These are phyloP conservation scores for Coleophoma crateriformis DNA, from an alignment of 2,329 filamentous ascomycete genomes.

Conservation along the genomic window DNA sequence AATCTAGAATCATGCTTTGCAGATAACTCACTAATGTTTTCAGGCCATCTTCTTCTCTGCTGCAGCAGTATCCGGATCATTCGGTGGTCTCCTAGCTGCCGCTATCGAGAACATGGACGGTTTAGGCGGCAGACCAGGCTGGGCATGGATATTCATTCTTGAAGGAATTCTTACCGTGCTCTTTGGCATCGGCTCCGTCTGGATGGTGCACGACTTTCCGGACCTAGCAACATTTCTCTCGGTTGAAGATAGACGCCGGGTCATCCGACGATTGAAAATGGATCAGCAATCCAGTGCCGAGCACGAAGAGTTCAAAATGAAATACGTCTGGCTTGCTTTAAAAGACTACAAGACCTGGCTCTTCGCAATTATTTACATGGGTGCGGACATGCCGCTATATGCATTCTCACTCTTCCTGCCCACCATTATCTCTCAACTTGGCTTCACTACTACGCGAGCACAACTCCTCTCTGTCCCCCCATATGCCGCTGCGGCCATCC, in stretches of 20 bases:
- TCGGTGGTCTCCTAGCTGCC: constrained; percentile 68
- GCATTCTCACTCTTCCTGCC: constrained; percentile 75
- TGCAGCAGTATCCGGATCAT: constrained; percentile 72
- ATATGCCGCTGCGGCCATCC: constrained; percentile 63
- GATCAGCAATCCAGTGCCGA: constrained; percentile 73
- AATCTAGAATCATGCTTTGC: constrained; percentile 1
- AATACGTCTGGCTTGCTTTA: constrained; percentile 65
- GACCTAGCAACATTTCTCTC: constrained; percentile 70
- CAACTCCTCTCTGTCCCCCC: constrained; percentile 73
- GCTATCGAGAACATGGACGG: constrained; percentile 67
- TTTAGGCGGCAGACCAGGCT: constrained; percentile 48
- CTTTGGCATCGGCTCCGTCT: constrained; percentile 64
- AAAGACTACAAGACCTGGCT: constrained; percentile 82
- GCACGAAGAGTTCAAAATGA: constrained; percentile 69
- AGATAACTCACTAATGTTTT: constrained; percentile 3
- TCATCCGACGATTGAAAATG: constrained; percentile 61
- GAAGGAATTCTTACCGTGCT: constrained; percentile 67
- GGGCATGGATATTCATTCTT: constrained; percentile 64
- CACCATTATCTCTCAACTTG: constrained; percentile 62
- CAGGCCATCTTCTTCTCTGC: constrained; percentile 76
- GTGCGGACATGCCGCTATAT: constrained; percentile 65
- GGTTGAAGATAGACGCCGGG: constrained; percentile 62
- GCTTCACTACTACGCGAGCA: constrained; percentile 51
- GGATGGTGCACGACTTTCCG: constrained; percentile 79
- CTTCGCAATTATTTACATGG: constrained; percentile 74